Evolutionary conservation across 2,329 filamentous ascomycete genomes (phyloP).

Genomic region (Microsporum canis): DNA sequence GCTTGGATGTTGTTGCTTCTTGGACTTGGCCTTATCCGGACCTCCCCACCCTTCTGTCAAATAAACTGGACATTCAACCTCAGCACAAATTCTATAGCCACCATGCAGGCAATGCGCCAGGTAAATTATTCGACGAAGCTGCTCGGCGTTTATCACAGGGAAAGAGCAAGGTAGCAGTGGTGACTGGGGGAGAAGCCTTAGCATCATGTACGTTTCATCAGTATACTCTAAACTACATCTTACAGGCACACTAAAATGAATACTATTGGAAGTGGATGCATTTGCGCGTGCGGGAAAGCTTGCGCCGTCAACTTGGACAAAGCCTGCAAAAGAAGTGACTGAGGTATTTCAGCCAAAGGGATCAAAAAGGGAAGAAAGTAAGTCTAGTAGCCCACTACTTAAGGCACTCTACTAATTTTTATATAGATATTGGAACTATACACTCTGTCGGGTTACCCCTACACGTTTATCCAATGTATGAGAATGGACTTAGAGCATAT

Average conservation of each 20-base stretch:
- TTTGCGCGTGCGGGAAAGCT: constrained; percentile 43
- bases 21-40: constrained; percentile 58
- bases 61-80: constrained; percentile 39
- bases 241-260: not conserved
- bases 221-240: constrained; percentile 1
- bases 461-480: constrained; percentile 57
- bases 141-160: constrained; percentile 46
- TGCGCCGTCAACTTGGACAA: constrained; percentile 51
- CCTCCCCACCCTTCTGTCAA: constrained; percentile 43
- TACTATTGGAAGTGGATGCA: constrained; percentile 35
- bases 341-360: constrained; percentile 43
- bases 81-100: constrained; percentile 42
- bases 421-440: constrained; percentile 42
- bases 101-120: constrained; percentile 55
- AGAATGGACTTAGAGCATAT: constrained; percentile 51
- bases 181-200: constrained; percentile 55
- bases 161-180: constrained; percentile 45
- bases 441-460: constrained; percentile 53
- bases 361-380: constrained; percentile 34
- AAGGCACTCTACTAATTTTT: not conserved
- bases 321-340: constrained; percentile 37
- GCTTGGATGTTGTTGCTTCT: constrained; percentile 47
- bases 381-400: constrained; percentile 12
- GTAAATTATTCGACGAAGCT: constrained; percentile 51
- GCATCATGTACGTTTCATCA: constrained; percentile 38